Base-by-base conservation (phyloP, 2,329 filamentous ascomycete species). In the Helotiales sp. region DNA sequence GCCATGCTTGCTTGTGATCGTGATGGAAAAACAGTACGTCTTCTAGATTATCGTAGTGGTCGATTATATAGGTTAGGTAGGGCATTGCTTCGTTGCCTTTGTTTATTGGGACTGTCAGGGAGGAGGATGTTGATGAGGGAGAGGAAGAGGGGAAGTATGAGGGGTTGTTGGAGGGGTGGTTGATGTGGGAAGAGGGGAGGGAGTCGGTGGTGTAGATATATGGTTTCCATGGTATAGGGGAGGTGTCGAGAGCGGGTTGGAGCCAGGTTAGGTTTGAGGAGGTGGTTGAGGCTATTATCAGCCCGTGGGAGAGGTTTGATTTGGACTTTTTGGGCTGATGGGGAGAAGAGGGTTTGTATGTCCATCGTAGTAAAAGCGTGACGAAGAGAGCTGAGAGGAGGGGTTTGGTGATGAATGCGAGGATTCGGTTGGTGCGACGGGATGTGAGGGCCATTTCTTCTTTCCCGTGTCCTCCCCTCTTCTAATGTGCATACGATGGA, bases 21-120 rank as follows among this genome's bases (percentile, higher is more conserved):
- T 87, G 85, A 71, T 85, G 80, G 73, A 88, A 85, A 63, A 87
- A 79, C 33, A 77, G 75, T 57, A 86, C 75, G 55, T 85, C 82
- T 2, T 82, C 79, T 2, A 88, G 76, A 5, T 74, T 65, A 61
- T 86, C 76, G 72, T 88, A 87, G 69, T 82, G 77, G 67, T 85
- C 82, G 65, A 86, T 80, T 64, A 67, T 70, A 22, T 68, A 79
- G 57, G 75, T 81, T 13, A 82, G 71, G 65, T 81, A 81, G 22
- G 78, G 77, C 78, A 82, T 82, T 31, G 79, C 76, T 70, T 82
- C 80, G 55, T 75, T 75, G 30, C 80, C 79, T 64, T 81, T 81
- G 64, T 81, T 82, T 42, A 65, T 63, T 2, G 77, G 72, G 13
- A 84, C 79, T 0, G 77, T 81, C 60, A 82, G 70, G 19, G 72